Percentiles rank a stretch among this genome's conserved stretches.
phyloP scores from a whole-genome alignment of 352 stramenopile species.

The Pythium biforme region DNA sequence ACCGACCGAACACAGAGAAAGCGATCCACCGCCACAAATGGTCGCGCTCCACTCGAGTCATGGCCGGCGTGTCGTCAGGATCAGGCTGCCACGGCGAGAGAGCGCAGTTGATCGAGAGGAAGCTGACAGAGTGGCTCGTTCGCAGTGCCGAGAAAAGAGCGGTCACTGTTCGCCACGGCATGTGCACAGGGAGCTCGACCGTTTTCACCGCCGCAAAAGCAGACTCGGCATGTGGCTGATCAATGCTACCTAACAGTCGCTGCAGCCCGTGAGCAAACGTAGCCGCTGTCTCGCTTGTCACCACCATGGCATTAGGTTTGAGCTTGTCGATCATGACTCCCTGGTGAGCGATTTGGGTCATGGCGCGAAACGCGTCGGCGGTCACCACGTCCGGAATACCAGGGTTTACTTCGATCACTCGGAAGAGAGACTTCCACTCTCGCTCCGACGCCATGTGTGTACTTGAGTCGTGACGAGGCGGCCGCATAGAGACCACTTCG shows the following conservation, averaged over 20 bases:
- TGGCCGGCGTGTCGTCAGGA: neutral
- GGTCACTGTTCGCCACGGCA: conserved; percentile 7
- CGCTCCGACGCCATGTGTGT: neutral
- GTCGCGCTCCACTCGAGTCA: conserved; percentile 1
- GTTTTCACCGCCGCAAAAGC: neutral
- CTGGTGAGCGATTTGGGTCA: neutral
- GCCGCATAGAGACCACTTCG: neutral
- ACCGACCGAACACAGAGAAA: neutral
- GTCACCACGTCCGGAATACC: conserved; percentile 1
- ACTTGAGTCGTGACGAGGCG: neutral
- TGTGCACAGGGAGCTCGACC: conserved; percentile 7
- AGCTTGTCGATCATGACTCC: conserved; percentile 1
- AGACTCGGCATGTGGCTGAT: neutral
- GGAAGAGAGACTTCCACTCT: conserved; percentile 1
- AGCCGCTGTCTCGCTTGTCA: neutral
- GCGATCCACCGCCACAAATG: conserved; percentile 14
- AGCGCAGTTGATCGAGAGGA: conserved; percentile 1
- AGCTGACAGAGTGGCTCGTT: conserved; percentile 1
- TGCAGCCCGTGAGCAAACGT: neutral
- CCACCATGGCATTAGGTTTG: conserved; percentile 1
- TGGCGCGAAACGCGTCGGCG: neutral
- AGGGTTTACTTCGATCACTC: conserved; percentile 1
- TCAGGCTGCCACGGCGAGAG: conserved; percentile 9
- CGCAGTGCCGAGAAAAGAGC: conserved; percentile 2
- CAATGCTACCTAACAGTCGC: neutral